A percentile compares a stretch with the other conserved stretches of the same genome.
These are phyloP conservation scores for Macrolepiota dolichaula DNA, from an alignment of 768 basidiomycete genomes.

Conservation along the genomic window DNA sequence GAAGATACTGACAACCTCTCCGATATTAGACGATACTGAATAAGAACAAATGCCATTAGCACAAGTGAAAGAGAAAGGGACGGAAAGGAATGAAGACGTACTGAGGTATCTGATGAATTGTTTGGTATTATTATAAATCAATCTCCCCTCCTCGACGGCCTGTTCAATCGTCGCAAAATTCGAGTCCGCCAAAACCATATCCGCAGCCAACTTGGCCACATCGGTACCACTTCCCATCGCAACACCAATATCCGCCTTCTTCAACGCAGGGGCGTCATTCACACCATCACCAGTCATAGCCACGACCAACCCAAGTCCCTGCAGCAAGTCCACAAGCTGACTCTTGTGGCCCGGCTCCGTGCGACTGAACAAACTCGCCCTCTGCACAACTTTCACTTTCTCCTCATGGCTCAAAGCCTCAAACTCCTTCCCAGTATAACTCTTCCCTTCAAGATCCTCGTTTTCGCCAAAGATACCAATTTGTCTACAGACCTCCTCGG, in stretches of 20 bases:
- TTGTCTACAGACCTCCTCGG: constrained; percentile 94
- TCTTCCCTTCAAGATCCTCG: constrained; percentile 92
- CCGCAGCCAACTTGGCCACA: constrained; percentile 95
- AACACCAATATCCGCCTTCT: constrained; percentile 96
- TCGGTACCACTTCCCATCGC: constrained; percentile 99
- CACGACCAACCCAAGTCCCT: constrained; percentile 88
- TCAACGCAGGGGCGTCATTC: constrained; percentile 95
- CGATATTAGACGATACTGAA: constrained; percentile 91
- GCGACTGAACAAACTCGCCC: constrained; percentile 86
- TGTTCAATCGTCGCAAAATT: constrained; percentile 97
- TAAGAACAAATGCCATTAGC: too few species aligned
- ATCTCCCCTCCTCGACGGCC: constrained; percentile 94
- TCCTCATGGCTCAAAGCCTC: constrained; percentile 78
- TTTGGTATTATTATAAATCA: constrained; percentile 99
- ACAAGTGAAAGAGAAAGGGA: not conserved
- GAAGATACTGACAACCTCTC: constrained; percentile 98
- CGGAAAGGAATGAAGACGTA: constrained; percentile 33
- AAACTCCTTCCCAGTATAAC: constrained; percentile 91
- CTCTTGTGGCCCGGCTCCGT: constrained; percentile 96
- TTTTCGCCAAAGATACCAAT: constrained; percentile 88
- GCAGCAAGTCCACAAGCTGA: constrained; percentile 90
- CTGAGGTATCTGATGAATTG: constrained; percentile 99
- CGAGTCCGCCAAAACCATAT: constrained; percentile 96
- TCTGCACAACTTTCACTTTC: constrained; percentile 82
- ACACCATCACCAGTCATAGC: constrained; percentile 99